phyloP scores from a whole-genome alignment of 2,329 filamentous ascomycete species.

The Alternaria ethzedia region DNA sequence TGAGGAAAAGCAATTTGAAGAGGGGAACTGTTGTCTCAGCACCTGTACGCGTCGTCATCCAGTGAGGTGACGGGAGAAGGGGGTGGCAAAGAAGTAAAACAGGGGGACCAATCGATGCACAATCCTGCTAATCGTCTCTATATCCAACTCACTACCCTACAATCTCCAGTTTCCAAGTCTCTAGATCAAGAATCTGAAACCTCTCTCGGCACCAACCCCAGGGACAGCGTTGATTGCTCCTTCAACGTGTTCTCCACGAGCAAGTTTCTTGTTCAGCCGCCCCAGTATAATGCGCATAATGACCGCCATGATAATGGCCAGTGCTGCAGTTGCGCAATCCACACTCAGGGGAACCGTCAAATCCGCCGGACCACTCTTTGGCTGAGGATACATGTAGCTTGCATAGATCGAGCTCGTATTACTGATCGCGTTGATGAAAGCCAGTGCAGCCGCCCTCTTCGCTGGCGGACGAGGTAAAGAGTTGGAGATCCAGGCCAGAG shows the following conservation, averaged over 20 bases:
- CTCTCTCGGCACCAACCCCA: slow-evolving; percentile 63
- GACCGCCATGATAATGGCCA: slow-evolving; percentile 69
- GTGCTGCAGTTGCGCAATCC: slow-evolving; percentile 68
- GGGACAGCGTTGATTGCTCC: slow-evolving; percentile 62
- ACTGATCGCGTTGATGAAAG: slow-evolving; percentile 75
- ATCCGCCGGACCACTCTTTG: slow-evolving; percentile 38
- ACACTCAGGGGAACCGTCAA: slow-evolving; percentile 68
- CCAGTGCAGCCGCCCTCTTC: slow-evolving; percentile 74
- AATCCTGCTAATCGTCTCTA: background rate
- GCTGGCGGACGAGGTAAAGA: slow-evolving; percentile 76
- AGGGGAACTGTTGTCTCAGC: background rate
- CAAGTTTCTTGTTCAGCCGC: slow-evolving; percentile 72
- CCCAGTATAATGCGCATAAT: slow-evolving; percentile 68
- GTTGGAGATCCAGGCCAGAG: slow-evolving; percentile 76
- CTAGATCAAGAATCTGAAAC: slow-evolving; percentile 70
- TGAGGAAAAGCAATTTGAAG: background rate
- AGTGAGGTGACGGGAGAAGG: background rate
- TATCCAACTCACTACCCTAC: background rate
- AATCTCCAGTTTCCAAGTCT: background rate
- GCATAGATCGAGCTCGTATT: slow-evolving; percentile 75
- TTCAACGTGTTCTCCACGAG: slow-evolving; percentile 64
- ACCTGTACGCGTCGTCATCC: background rate
- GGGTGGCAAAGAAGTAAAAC: slow-evolving; percentile 11
- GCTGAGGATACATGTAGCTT: slow-evolving; percentile 69
- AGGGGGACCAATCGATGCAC: background rate